Evolutionary conservation across 208 protist genomes (phyloP).

Genomic region (Trypanosoma rangeli): DNA sequence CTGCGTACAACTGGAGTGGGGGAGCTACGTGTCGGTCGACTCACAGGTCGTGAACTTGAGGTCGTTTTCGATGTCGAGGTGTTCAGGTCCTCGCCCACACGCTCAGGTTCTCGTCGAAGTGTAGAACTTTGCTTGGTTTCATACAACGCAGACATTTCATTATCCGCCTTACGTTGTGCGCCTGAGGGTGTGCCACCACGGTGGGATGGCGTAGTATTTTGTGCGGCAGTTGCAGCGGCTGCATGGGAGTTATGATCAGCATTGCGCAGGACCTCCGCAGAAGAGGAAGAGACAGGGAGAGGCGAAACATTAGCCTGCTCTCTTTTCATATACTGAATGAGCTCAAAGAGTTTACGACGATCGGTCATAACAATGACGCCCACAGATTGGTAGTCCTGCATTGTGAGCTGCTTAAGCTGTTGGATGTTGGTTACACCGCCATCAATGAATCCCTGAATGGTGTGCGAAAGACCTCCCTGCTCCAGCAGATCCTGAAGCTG

Average conservation of each 20-base stretch:
- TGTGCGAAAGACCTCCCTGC: conserved; percentile 77
- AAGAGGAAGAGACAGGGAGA: neutral
- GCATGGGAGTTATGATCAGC: conserved; percentile 19
- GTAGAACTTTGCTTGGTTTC: conserved; percentile 30
- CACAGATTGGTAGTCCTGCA: conserved; percentile 91
- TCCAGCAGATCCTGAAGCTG: conserved; percentile 79
- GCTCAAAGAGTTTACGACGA: conserved; percentile 91
- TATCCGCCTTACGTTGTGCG: conserved; percentile 21
- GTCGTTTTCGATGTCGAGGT: conserved; percentile 25
- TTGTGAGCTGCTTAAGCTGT: conserved; percentile 85
- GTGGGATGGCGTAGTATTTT: conserved; percentile 36
- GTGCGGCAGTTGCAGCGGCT: conserved; percentile 11
- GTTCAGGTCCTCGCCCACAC: conserved; percentile 37
- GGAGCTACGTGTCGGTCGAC: conserved; percentile 53
- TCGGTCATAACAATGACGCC: conserved; percentile 91
- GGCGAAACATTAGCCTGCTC: conserved; percentile 39
- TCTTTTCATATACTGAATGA: conserved; percentile 91
- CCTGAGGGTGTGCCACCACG: conserved; percentile 28
- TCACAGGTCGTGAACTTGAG: conserved; percentile 62
- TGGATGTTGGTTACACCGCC: conserved; percentile 67
- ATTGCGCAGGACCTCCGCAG: conserved; percentile 14
- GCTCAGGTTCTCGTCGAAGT: conserved; percentile 50
- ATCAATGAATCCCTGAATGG: conserved; percentile 79
- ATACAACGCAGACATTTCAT: conserved; percentile 28
- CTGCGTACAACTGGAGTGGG: conserved; percentile 58